Base-by-base conservation (phyloP, 2,329 filamentous ascomycete genomes). In the Pezicula radicicola region DNA sequence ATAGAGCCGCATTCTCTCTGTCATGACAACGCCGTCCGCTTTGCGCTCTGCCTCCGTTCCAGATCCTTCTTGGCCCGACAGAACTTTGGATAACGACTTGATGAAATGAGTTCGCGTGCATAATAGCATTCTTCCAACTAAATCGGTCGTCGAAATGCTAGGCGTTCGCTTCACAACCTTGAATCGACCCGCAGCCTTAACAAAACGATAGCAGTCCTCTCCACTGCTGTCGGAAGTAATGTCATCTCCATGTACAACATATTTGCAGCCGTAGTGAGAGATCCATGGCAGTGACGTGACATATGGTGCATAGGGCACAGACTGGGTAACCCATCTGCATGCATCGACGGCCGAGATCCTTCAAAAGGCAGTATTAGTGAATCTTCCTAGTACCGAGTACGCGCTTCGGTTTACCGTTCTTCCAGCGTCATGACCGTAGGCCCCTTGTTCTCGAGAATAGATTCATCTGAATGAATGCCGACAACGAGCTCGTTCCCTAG, bases 31-130 rank as follows among this genome's bases (percentile, higher is more conserved):
- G 0, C 85, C 90, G 6, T 80, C 77, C 3, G 75, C 74, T 56
- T 77, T 75, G 52, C 84, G 80, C 75, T 95, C 90, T 13, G 83
- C 82, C 1, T 76, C 73, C 4, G 80, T 84, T 15, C 89, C 89
- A 15, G 78, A 78, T 3, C 90, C 90, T 65, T 95, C 89, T 42
- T 83, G 71, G 4, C 89, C 91, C 1, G 76, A 75, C 6, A 97
- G 76, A 25, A 79, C 74, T 48, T 78, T 81, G 60, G 87, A 79
- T 41, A 97, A 77, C 0, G 88, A 92, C 63, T 85, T 87, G 69
- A 97, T 93, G 66, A 96, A 96, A 72, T 99, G 94, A 19, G 85
- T 89, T 66, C 86, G 87, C n/a, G 93, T 97, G 76, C 92, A 97
- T 15, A 97, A 78, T 64, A 99, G 77, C 94, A 99, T 99, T 63